phyloP scores from a whole-genome alignment of 2,329 filamentous ascomycete genomes.

The Sordariomycetes sp. region DNA sequence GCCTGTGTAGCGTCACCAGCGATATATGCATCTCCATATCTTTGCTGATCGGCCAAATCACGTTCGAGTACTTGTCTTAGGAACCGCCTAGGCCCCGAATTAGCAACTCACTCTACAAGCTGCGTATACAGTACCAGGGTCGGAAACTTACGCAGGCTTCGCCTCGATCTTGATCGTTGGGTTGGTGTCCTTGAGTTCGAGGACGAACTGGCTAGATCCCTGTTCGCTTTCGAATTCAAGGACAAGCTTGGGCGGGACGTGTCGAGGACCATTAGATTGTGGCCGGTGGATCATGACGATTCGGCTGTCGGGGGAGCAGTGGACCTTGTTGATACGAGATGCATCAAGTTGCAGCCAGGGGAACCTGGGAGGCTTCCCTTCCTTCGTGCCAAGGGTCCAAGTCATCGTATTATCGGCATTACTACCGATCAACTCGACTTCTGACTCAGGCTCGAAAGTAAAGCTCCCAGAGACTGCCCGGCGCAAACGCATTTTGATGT shows the following conservation, averaged over 20 bases:
- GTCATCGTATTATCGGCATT: not conserved
- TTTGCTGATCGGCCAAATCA: not conserved
- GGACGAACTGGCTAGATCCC: not conserved
- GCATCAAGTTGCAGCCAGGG: slow-evolving; percentile 1
- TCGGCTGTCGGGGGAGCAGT: not conserved
- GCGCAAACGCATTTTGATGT: not conserved
- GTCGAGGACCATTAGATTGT: not conserved
- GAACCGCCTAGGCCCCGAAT: not conserved
- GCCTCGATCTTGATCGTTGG: not conserved
- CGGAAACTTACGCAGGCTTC: not conserved
- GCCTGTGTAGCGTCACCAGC: not conserved
- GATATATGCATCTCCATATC: not conserved
- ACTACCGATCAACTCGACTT: not conserved
- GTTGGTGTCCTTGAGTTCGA: not conserved
- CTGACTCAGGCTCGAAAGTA: not conserved
- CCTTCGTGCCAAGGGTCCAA: not conserved
- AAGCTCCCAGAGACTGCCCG: not conserved
- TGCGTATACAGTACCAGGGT: too few species aligned
- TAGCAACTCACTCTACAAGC: too few species aligned
- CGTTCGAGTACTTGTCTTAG: not conserved
- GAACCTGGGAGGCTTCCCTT: not conserved
- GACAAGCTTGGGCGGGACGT: not conserved
- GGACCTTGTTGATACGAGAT: not conserved
- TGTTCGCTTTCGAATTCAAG: not conserved
- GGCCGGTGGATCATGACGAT: not conserved